Evolutionary conservation across 352 stramenopile species (phyloP).

Genomic region (Phytophthora colocasiae): DNA sequence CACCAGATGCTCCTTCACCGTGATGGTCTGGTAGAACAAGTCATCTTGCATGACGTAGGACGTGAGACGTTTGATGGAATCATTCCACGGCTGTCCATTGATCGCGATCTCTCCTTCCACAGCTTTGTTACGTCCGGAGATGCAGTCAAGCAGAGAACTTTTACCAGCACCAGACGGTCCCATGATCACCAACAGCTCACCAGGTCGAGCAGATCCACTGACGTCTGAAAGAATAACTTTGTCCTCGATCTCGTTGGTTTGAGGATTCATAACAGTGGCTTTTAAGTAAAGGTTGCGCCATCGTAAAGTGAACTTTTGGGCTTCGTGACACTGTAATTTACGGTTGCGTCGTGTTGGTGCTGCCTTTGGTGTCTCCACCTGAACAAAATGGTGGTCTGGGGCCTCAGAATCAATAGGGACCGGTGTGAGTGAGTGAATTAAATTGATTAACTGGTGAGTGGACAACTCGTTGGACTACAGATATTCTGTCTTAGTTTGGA

Average conservation of each 20-base stretch:
- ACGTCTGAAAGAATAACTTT: constrained; percentile 67
- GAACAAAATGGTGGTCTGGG: constrained; percentile 14
- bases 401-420: constrained; percentile 2
- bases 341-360: constrained; percentile 3
- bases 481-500: no score
- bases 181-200: constrained; percentile 74
- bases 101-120: constrained; percentile 69
- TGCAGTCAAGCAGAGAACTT: constrained; percentile 94
- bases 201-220: constrained; percentile 49
- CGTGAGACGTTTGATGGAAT: constrained; percentile 34
- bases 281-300: constrained; percentile 50
- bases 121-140: constrained; percentile 88
- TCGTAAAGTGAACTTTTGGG: constrained; percentile 45
- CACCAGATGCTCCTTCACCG: constrained; percentile 88
- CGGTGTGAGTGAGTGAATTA: no score
- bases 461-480: no score
- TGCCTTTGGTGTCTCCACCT: constrained; percentile 20
- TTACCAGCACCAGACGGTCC: constrained; percentile 85
- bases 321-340: constrained; percentile 1
- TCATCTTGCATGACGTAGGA: constrained; percentile 93
- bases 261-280: constrained; percentile 43
- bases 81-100: constrained; percentile 61
- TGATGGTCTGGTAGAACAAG: constrained; percentile 88
- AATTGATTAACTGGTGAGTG: no score
- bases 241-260: constrained; percentile 50